These are phyloP conservation scores for Lachnellula subtilissima DNA, from an alignment of 2,329 filamentous ascomycete species.

Conservation along the genomic window DNA sequence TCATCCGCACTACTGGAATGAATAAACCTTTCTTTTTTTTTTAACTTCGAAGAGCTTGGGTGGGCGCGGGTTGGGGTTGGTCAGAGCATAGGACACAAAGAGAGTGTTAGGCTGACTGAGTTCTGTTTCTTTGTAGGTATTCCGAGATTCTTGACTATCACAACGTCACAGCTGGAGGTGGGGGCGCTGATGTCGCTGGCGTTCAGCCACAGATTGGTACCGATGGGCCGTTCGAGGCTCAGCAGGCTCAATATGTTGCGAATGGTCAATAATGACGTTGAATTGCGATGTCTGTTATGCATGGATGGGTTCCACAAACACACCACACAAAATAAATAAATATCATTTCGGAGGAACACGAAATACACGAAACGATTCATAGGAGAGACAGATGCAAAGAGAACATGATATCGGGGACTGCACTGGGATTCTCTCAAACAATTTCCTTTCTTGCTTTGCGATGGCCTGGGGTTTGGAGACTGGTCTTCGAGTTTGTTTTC, in stretches of 20 bases:
- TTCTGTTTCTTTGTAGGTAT: conserved; percentile 60
- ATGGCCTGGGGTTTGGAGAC: conserved; percentile 13
- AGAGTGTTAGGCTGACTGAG: conserved; percentile 28
- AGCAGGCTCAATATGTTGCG: neutral
- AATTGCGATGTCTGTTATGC: neutral
- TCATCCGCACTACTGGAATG: too few species aligned
- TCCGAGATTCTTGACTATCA: conserved; percentile 98
- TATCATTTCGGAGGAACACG: neutral
- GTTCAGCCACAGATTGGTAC: conserved; percentile 5
- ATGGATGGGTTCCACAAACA: neutral
- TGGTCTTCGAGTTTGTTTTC: conserved; percentile 6
- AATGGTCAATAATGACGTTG: conserved; percentile 11
- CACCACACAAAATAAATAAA: neutral
- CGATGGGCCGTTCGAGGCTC: neutral
- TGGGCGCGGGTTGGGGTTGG: neutral
- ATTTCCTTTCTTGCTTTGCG: neutral
- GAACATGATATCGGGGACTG: too few species aligned
- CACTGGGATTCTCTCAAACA: too few species aligned
- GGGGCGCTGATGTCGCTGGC: conserved; percentile 40
- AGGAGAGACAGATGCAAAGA: too few species aligned
- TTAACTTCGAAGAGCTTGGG: neutral
- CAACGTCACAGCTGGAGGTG: conserved; percentile 53
- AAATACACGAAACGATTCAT: neutral
- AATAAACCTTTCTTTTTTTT: conserved; percentile 1
- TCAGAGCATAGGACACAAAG: conserved; percentile 2